Evolutionary conservation across 768 basidiomycete genomes (phyloP).

Genomic region (Boletus huronensis): DNA sequence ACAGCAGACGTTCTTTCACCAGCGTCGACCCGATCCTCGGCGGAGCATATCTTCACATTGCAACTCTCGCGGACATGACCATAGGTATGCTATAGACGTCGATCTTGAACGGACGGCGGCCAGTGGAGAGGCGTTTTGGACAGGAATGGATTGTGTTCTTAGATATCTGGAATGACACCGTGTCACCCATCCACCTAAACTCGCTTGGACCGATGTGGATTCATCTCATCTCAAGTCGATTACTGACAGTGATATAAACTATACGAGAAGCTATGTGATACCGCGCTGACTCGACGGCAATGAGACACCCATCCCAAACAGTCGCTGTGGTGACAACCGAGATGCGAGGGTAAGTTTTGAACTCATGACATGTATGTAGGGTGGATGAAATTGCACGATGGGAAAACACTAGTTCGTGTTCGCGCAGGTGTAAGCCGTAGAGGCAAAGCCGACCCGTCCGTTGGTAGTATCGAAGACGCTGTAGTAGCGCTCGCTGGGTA

Average conservation of each 20-base stretch:
- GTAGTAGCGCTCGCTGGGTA: constrained; percentile 31
- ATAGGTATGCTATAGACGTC: not conserved
- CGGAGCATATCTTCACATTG: not conserved
- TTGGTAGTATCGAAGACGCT: constrained; percentile 30
- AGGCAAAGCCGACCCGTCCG: constrained; percentile 6
- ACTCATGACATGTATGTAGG: not conserved
- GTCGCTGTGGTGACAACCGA: not conserved
- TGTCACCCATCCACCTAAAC: not conserved
- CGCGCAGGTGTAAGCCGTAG: not conserved
- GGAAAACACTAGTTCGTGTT: not conserved
- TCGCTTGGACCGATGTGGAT: not conserved
- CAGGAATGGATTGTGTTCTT: constrained; percentile 12
- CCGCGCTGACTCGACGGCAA: not conserved
- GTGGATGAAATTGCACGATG: not conserved
- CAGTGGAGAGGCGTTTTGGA: constrained; percentile 17
- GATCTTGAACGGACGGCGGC: not conserved
- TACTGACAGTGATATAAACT: not conserved
- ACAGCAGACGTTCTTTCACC: not conserved
- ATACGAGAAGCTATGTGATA: not conserved
- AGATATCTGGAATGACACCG: constrained; percentile 8
- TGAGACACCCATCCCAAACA: not conserved
- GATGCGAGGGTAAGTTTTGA: no score
- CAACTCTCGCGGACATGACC: constrained; percentile 9
- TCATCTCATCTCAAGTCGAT: not conserved
- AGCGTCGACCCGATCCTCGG: not conserved